phyloP scores from a whole-genome alignment of 371 early-diverging fungal genomes.

The Scutellospora calospora region DNA sequence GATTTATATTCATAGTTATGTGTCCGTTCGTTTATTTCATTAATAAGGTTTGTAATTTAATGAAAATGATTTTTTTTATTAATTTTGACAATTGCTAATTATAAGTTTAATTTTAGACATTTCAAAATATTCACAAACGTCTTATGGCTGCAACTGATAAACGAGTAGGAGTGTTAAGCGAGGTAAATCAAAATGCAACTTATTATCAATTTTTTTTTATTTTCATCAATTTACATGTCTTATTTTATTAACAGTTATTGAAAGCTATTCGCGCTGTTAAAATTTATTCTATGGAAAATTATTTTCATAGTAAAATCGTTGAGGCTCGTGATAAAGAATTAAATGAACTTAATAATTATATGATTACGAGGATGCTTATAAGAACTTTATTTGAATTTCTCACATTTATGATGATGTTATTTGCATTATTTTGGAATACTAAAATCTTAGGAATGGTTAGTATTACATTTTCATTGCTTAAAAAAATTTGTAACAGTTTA shows the following conservation, averaged over 20 bases:
- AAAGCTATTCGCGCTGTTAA: conserved; percentile 76
- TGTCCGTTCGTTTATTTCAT: conserved; percentile 56
- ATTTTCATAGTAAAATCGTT: conserved; percentile 61
- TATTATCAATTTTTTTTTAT: no score
- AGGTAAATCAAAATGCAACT: conserved; percentile 46
- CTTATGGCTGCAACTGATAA: conserved; percentile 54
- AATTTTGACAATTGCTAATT: no score
- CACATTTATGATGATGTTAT: conserved; percentile 63
- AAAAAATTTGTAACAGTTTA: no score
- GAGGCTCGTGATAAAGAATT: conserved; percentile 63
- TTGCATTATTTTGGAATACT: conserved; percentile 63
- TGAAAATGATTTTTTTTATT: no score
- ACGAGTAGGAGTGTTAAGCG: conserved; percentile 57
- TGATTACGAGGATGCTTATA: conserved; percentile 56
- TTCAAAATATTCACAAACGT: neutral
- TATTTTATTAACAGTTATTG: conserved; percentile 61
- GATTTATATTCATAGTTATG: conserved; percentile 58
- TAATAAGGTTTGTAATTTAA: neutral
- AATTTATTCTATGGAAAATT: conserved; percentile 72
- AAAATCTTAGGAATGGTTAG: conserved; percentile 60
- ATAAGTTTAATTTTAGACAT: no score
- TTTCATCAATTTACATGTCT: no score
- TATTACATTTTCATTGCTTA: no score
- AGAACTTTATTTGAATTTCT: conserved; percentile 56
- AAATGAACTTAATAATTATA: conserved; percentile 51